Evolutionary conservation across 2,329 filamentous ascomycete genomes (phyloP).

Genomic region (Fusarium sp.): DNA sequence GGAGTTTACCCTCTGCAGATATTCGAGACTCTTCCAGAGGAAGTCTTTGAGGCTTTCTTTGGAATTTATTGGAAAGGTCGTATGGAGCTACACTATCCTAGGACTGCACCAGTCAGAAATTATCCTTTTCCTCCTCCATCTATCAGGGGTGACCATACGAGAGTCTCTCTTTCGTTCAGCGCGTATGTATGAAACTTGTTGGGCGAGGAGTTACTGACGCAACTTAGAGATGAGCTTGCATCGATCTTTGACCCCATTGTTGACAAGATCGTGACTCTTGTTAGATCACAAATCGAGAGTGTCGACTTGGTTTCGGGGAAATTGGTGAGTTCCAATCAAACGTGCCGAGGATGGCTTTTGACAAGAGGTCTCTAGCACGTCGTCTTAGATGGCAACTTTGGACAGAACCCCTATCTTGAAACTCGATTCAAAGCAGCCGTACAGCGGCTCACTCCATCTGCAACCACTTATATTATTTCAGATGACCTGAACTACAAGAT

Average conservation of each 20-base stretch:
- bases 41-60: background rate
- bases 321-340: background rate
- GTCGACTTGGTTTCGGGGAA: background rate
- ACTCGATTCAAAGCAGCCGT: background rate
- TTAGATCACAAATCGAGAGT: background rate
- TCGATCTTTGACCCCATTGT: background rate
- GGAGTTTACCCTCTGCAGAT: background rate
- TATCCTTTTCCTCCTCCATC: background rate
- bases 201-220: background rate
- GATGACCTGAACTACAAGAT: accelerated
- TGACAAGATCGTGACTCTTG: background rate
- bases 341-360: accelerated
- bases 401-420: background rate
- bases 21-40: background rate
- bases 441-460: background rate
- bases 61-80: background rate
- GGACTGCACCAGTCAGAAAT: background rate
- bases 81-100: background rate
- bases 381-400: background rate
- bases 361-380: background rate
- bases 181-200: background rate
- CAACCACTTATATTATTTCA: background rate
- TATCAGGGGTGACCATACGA: background rate
- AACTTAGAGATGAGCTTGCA: background rate
- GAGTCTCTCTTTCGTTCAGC: background rate